Base-by-base conservation (phyloP, 148 eudicot species). In the Rhododendron henanense region DNA sequence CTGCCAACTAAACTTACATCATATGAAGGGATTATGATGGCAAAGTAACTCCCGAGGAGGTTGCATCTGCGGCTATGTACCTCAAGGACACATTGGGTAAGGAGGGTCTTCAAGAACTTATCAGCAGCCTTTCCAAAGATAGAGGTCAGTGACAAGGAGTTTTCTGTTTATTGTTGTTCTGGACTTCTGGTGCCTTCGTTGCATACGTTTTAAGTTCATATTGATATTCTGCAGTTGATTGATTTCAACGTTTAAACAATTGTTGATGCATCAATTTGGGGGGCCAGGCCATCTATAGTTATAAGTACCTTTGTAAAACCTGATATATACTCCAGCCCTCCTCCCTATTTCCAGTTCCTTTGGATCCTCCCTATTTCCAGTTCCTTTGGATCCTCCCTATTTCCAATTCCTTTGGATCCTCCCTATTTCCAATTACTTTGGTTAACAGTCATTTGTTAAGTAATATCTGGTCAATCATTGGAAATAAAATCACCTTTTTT, bases 41-140 rank as follows among this genome's bases (percentile, higher is more conserved):
- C 71, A 95, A 94, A 92, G 96, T 95, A 71, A 95, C 94, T 87
- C 90, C 96, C 1, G 98, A 95, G 89, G 98, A 94, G 90, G 95
- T 95, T 69, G 95, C 92, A 88, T 89, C 94, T 86, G 96, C 98
- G 82, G 94, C 95, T 41, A 88, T 87, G 87, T 93, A 95, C 91
- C 89, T 95, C 83, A 94, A 94, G 90, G 92, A 92, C 87, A 94
- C 94, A 50, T 90, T 95, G 67, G 96, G 90, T 79, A 93, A 92
- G 88, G 96, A 95, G 84, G 96, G 98, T 65, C 77, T 95, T 81
- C 95, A 93, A 94, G 95, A 95, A 82, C 92, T 95, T 76, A 92
- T 95, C 47, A 88, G 90, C 87, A 90, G 91, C 84, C 95, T 94
- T 85, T 90, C 96, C 69, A 95, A 94, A 88, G 95, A 94, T 85